phyloP scores from a whole-genome alignment of 129 eudicot genomes.

The Flaveria ramosissima region DNA sequence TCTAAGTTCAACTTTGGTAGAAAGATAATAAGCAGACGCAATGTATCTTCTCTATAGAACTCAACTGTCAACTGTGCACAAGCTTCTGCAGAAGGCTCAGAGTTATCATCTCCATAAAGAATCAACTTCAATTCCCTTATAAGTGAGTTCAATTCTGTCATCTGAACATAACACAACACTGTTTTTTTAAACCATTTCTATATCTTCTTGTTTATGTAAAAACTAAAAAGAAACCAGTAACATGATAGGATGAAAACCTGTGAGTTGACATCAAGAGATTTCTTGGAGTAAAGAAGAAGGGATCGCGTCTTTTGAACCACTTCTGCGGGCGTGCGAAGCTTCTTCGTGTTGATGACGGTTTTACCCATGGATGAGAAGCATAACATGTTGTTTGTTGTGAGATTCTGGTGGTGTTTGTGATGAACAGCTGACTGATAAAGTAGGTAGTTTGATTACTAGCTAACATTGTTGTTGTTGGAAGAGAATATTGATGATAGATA shows the following conservation, averaged over 20 bases:
- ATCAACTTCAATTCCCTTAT: constrained; percentile 59
- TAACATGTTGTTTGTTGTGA: constrained; percentile 35
- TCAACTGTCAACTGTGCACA: constrained; percentile 63
- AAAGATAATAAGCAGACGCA: constrained; percentile 59
- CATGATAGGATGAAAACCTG: constrained; percentile 20
- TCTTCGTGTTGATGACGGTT: constrained; percentile 27
- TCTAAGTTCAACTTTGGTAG: constrained; percentile 73
- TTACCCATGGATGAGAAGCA: constrained; percentile 40
- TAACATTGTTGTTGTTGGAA: constrained; percentile 26
- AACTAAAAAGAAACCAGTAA: not conserved
- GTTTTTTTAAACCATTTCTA: not conserved
- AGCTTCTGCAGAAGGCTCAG: constrained; percentile 68
- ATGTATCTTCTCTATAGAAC: constrained; percentile 60
- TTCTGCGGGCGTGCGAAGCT: constrained; percentile 35
- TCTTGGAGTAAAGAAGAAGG: constrained; percentile 41
- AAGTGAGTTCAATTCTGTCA: constrained; percentile 38
- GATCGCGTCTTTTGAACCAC: constrained; percentile 41
- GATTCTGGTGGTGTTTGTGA: constrained; percentile 14
- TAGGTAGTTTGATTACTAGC: constrained; percentile 12
- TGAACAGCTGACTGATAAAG: not conserved
- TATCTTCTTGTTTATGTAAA: not conserved
- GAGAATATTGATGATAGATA: not conserved
- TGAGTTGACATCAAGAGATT: constrained; percentile 11
- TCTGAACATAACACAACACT: constrained; percentile 35
- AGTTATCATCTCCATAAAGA: constrained; percentile 59